phyloP scores from a whole-genome alignment of 768 basidiomycete genomes.

The Leccinum variicolor region DNA sequence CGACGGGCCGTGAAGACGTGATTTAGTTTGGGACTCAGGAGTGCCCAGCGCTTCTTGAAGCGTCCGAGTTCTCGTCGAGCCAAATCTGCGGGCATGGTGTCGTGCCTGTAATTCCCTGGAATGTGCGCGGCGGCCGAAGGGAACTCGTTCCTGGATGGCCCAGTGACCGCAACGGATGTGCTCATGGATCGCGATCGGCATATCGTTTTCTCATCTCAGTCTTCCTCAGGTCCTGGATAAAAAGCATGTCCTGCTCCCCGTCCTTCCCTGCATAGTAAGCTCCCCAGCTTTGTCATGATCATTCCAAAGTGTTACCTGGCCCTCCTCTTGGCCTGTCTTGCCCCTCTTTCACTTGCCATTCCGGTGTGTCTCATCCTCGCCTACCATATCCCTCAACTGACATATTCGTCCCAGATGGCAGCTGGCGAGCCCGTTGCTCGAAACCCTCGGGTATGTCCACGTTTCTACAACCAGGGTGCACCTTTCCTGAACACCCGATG shows the following conservation, averaged over 20 bases:
- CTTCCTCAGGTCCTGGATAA: slow-evolving; percentile 12
- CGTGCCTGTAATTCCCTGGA: slow-evolving; percentile 23
- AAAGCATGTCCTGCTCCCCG: slow-evolving; percentile 15
- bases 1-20: slow-evolving; percentile 4
- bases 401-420: slow-evolving; percentile 5
- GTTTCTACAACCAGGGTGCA: background rate
- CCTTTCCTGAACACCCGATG: background rate
- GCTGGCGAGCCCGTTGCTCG: slow-evolving; percentile 5
- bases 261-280: background rate
- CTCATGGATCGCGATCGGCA: slow-evolving; percentile 19
- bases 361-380: slow-evolving; percentile 14
- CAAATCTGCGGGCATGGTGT: slow-evolving; percentile 4
- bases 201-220: slow-evolving; percentile 23
- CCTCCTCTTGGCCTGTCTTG: slow-evolving; percentile 20
- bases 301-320: slow-evolving; percentile 16
- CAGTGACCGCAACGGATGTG: slow-evolving; percentile 16
- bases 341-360: slow-evolving; percentile 20
- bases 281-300: slow-evolving; percentile 16
- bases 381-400: background rate
- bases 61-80: slow-evolving; percentile 4
- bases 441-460: slow-evolving; percentile 9
- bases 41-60: slow-evolving; percentile 12
- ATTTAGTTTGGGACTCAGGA: slow-evolving; percentile 7
- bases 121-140: slow-evolving; percentile 24
- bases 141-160: slow-evolving; percentile 21